Evolutionary conservation across 2,329 filamentous ascomycete species (phyloP).

Genomic region (Alternaria gaisen): DNA sequence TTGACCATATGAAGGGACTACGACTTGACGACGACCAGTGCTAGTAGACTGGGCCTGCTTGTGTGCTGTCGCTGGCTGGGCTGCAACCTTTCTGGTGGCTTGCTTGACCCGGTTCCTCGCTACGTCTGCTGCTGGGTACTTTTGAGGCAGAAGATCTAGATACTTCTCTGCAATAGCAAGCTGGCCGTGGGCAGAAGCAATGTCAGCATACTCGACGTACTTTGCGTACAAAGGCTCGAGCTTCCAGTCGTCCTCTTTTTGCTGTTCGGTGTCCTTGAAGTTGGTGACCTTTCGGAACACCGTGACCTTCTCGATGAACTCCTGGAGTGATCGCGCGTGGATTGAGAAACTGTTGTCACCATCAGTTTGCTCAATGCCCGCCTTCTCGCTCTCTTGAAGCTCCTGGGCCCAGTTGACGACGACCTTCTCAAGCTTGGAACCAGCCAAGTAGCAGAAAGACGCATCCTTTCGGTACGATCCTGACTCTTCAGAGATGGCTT

Average conservation of each 20-base stretch:
- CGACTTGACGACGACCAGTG: constrained; percentile 44
- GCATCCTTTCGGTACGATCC: constrained; percentile 77
- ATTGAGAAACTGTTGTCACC: constrained; percentile 88
- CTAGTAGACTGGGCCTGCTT: constrained; percentile 51
- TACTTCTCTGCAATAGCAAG: constrained; percentile 89
- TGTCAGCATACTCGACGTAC: constrained; percentile 96
- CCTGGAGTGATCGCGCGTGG: constrained; percentile 86
- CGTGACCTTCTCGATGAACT: constrained; percentile 97
- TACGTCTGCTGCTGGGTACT: constrained; percentile 86
- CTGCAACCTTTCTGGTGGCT: constrained; percentile 73
- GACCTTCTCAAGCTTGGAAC: constrained; percentile 97
- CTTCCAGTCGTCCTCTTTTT: constrained; percentile 83
- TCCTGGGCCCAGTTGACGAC: constrained; percentile 93
- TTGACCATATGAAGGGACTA: constrained; percentile 48
- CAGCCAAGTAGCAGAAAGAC: constrained; percentile 94
- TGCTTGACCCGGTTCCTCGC: constrained; percentile 85
- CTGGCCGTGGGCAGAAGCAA: constrained; percentile 89
- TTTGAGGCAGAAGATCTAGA: constrained; percentile 81
- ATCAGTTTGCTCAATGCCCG: constrained; percentile 72
- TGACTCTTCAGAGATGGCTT: constrained; percentile 65
- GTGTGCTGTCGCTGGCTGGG: constrained; percentile 53
- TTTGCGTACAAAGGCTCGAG: constrained; percentile 88
- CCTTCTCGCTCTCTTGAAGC: constrained; percentile 82
- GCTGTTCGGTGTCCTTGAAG: constrained; percentile 81
- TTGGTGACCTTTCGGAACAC: constrained; percentile 94